Conservation (phyloP, 345 rosid genomes). For the Euclidium syriacum region DNA sequence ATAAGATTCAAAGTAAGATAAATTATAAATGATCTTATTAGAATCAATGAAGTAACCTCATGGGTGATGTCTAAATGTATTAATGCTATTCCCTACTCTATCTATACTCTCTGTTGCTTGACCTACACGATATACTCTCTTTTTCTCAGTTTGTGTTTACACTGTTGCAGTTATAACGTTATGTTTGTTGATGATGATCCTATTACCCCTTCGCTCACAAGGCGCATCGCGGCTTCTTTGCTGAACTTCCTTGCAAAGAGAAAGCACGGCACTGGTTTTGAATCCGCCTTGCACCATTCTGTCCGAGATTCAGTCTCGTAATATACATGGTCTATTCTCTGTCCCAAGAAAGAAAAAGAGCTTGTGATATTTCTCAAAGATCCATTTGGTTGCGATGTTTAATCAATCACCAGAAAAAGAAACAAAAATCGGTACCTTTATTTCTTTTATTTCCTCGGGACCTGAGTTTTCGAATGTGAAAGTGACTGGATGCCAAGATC, state of each 20-base stretch:
- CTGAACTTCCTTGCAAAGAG: conserved; percentile 89
- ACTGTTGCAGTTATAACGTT: conserved; percentile 13
- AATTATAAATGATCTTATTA: no score
- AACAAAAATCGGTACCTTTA: conserved; percentile 48
- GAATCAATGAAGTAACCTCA: neutral
- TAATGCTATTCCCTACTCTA: conserved; percentile 10
- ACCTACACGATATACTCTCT: neutral
- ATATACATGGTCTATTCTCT: conserved; percentile 61
- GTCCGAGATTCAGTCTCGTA: conserved; percentile 73
- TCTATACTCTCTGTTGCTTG: conserved; percentile 1
- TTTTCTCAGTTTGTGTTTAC: conserved; percentile 6
- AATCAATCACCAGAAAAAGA: neutral
- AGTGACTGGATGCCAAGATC: conserved; percentile 89
- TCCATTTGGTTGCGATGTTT: neutral
- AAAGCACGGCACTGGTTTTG: conserved; percentile 59
- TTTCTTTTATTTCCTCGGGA: conserved; percentile 49
- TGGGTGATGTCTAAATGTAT: conserved; percentile 10
- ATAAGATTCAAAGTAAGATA: no score
- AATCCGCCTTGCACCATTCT: conserved; percentile 68
- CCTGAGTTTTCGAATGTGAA: conserved; percentile 53
- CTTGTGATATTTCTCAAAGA: neutral
- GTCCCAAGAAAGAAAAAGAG: neutral
- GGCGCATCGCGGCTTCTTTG: conserved; percentile 79
- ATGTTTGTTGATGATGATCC: conserved; percentile 31
- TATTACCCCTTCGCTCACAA: conserved; percentile 58